Evolutionary conservation across 225 moss, liverwort and hornwort species (phyloP).

Genomic region (Asterella californica): DNA sequence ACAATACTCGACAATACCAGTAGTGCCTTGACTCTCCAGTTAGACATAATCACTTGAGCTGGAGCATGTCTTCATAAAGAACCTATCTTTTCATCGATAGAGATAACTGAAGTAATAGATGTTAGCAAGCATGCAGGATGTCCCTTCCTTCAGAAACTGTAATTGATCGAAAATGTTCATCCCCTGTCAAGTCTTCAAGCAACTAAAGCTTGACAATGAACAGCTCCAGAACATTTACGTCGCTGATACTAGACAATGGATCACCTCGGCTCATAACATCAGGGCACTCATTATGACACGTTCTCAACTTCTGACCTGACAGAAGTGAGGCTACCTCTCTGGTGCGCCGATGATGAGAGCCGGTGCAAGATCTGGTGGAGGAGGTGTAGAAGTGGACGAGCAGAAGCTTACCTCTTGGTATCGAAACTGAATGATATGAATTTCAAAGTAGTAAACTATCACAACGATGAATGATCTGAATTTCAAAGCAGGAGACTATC

Average conservation of each 20-base stretch:
- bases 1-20: background rate
- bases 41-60: constrained; percentile 52
- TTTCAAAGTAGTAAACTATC: too few relatives aligned
- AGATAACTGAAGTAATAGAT: constrained; percentile 11
- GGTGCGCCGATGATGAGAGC: constrained; percentile 34
- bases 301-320: background rate
- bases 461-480: too few relatives aligned
- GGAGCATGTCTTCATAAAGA: constrained; percentile 82
- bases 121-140: background rate
- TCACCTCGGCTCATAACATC: background rate
- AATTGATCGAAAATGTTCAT: background rate
- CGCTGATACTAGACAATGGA: background rate
- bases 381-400: constrained; percentile 45
- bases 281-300: background rate
- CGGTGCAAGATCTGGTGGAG: constrained; percentile 36
- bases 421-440: background rate
- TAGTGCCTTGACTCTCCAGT: background rate
- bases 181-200: background rate
- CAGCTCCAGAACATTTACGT: background rate
- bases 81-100: constrained; percentile 92
- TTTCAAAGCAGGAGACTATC: too few relatives aligned
- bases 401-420: constrained; percentile 16
- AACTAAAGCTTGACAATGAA: background rate
- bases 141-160: background rate
- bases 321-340: constrained; percentile 19